A percentile compares a stretch with the other conserved stretches of the same genome.
Conservation (phyloP, 192 early-diverging fungal species). For the Mortierella alpina region DNA sequence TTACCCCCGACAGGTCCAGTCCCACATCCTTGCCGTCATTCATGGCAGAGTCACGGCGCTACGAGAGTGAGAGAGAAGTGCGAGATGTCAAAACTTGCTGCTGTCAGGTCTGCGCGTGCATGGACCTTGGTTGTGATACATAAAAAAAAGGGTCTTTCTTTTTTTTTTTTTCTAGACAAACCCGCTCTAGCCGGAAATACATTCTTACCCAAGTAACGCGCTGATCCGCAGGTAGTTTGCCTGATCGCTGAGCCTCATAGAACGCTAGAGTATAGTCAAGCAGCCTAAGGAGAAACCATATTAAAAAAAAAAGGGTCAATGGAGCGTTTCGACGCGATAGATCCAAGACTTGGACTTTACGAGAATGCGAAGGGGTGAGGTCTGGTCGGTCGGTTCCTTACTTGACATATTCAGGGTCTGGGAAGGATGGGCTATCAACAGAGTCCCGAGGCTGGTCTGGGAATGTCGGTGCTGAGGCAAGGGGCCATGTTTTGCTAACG, state of each 20-base stretch:
- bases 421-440: conserved; percentile 23
- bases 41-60: conserved; percentile 57
- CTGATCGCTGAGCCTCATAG: conserved; percentile 68
- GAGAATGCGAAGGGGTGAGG: background rate
- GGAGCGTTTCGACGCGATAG: background rate
- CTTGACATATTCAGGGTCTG: conserved; percentile 53
- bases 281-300: conserved; percentile 24
- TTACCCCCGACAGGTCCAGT: conserved; percentile 56
- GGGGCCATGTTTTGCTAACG: conserved; percentile 2
- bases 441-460: background rate
- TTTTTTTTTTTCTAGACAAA: background rate
- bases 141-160: background rate
- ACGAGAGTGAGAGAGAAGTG: conserved; percentile 1
- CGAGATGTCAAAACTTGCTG: background rate
- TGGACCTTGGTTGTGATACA: too few species aligned
- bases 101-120: background rate
- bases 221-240: conserved; percentile 60
- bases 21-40: conserved; percentile 54
- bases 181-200: background rate
- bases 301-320: background rate
- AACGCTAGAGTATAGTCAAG: conserved; percentile 62
- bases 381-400: background rate
- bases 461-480: conserved; percentile 3
- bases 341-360: background rate
- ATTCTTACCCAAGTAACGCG: conserved; percentile 60